Conservation (phyloP, 164 flowering plant species). For the Tetrastigma voinierianum region DNA sequence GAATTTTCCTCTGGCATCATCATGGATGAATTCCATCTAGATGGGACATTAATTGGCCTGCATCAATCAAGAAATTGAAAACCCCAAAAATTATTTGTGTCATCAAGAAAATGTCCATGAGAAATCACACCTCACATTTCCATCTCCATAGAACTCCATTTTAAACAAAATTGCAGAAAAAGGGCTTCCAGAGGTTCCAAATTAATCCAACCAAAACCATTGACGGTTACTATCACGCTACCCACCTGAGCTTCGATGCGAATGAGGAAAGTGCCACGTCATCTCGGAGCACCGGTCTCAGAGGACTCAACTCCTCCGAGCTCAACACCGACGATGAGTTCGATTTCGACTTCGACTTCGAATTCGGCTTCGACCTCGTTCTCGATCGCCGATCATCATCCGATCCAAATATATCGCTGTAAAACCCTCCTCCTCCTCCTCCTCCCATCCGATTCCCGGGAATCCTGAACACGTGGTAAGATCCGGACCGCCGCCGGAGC, state of each 20-base stretch:
- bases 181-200: too few relatives aligned
- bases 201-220: too few relatives aligned
- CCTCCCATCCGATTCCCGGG: slow-evolving; percentile 25
- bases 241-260: slow-evolving; percentile 76
- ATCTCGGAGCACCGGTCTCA: slow-evolving; percentile 40
- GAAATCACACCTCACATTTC: background rate
- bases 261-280: slow-evolving; percentile 48
- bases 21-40: slow-evolving; percentile 40
- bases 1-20: slow-evolving; percentile 13
- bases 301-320: slow-evolving; percentile 75
- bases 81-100: too few relatives aligned
- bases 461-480: slow-evolving; percentile 55
- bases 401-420: slow-evolving; percentile 59
- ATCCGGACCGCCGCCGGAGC: slow-evolving; percentile 35
- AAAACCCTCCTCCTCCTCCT: slow-evolving; percentile 43
- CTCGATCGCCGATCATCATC: slow-evolving; percentile 35
- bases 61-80: slow-evolving; percentile 1
- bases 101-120: too few relatives aligned
- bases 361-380: slow-evolving; percentile 22
- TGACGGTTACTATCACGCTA: background rate
- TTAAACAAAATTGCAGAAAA: too few relatives aligned
- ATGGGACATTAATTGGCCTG: slow-evolving; percentile 71
- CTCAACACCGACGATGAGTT: slow-evolving; percentile 72
- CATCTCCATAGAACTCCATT: too few relatives aligned
- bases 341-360: slow-evolving; percentile 53